These are phyloP conservation scores for Chaetothyriales sp. DNA, from an alignment of 2,329 filamentous ascomycete genomes.

Conservation along the genomic window DNA sequence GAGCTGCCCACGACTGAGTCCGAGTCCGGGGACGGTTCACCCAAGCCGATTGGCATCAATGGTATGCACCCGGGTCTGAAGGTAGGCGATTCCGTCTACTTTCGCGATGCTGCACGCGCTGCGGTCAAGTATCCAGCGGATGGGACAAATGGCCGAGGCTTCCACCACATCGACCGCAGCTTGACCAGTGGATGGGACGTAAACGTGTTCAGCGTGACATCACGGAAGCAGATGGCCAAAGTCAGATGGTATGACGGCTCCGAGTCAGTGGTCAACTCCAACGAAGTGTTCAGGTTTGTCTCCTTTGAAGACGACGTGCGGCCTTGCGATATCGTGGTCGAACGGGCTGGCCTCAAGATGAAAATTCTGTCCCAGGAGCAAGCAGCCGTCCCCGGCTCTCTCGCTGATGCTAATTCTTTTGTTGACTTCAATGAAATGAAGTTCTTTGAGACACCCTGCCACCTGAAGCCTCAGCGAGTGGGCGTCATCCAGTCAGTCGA, in stretches of 20 bases:
- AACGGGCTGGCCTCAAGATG: constrained; percentile 24
- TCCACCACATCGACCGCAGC: neutral
- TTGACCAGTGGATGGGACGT: constrained; percentile 36
- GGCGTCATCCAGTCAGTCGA: constrained; percentile 44
- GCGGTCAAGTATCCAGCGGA: constrained; percentile 34
- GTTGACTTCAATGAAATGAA: constrained; percentile 16
- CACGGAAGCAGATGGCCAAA: constrained; percentile 34
- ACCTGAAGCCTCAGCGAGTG: constrained; percentile 32
- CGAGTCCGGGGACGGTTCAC: neutral
- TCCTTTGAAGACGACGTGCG: constrained; percentile 38
- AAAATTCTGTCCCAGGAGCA: constrained; percentile 2
- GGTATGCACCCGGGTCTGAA: constrained; percentile 20
- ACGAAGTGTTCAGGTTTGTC: constrained; percentile 23
- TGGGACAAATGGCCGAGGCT: neutral
- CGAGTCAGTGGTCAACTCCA: constrained; percentile 32
- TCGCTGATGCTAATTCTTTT: neutral
- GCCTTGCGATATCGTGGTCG: constrained; percentile 41
- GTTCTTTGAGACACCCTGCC: constrained; percentile 15
- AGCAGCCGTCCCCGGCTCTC: constrained; percentile 7
- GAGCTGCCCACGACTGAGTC: neutral
- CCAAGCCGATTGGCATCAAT: neutral
- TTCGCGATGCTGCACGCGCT: constrained; percentile 38
- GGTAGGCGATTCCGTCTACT: constrained; percentile 37
- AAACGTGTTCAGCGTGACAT: constrained; percentile 40
- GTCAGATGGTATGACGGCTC: constrained; percentile 46